phyloP scores from a whole-genome alignment of 345 rosid genomes.

The Populus tremula region DNA sequence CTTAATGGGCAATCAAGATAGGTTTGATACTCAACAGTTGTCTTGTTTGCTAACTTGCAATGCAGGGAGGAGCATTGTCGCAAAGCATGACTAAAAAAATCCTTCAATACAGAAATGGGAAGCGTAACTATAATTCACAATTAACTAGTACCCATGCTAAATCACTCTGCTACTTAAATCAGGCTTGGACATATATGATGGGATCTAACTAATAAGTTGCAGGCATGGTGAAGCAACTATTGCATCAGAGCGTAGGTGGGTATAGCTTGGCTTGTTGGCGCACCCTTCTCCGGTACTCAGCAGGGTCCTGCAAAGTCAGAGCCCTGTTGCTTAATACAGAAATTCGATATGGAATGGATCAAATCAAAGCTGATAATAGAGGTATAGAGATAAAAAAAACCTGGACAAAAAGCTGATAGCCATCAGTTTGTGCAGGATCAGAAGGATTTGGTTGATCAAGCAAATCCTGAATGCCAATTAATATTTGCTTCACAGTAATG shows the following conservation, averaged over 20 bases:
- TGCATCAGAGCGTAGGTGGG: constrained; percentile 25
- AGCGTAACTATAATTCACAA: neutral
- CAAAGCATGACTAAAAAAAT: neutral
- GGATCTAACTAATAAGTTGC: neutral
- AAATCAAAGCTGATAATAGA: neutral
- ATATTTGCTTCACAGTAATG: constrained; percentile 7
- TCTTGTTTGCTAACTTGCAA: neutral
- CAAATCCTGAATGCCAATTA: constrained; percentile 9
- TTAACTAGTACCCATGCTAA: neutral
- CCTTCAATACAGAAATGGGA: neutral
- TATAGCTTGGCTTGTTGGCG: constrained; percentile 75
- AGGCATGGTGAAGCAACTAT: neutral
- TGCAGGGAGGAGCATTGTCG: neutral
- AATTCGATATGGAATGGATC: neutral
- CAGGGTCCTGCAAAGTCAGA: constrained; percentile 49
- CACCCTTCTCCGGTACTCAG: constrained; percentile 73
- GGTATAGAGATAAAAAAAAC: neutral
- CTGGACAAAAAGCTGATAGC: constrained; percentile 3
- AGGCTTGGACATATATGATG: neutral
- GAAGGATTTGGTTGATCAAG: constrained; percentile 6
- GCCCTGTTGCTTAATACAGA: neutral
- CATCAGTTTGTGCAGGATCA: constrained; percentile 11
- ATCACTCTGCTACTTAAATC: neutral
- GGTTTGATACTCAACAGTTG: neutral
- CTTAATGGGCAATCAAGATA: neutral